Conservation (phyloP, 208 protist genomes). For the Trypanosomatidae sp. region DNA sequence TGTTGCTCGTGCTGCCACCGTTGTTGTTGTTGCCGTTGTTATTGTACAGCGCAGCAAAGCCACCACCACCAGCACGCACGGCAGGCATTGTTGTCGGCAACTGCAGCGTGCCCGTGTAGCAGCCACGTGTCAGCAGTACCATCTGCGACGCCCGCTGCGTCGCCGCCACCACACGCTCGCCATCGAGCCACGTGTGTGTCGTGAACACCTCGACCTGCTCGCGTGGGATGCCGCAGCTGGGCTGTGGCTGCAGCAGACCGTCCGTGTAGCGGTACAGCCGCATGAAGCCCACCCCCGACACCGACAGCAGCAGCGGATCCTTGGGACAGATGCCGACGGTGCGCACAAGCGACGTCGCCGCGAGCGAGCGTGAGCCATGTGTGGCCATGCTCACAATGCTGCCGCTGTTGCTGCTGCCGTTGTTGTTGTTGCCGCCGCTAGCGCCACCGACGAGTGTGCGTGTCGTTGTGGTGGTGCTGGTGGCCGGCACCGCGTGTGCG, state of each 20-base stretch:
- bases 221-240: constrained; percentile 21
- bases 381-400: neutral
- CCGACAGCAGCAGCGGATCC: constrained; percentile 79
- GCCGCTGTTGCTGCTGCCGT: neutral
- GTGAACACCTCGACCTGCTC: constrained; percentile 72
- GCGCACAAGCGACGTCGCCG: constrained; percentile 22
- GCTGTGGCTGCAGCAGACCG: constrained; percentile 62
- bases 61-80: too few relatives aligned
- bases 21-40: too few relatives aligned
- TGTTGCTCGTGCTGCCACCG: too few relatives aligned
- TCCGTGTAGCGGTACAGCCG: constrained; percentile 87
- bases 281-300: constrained; percentile 87
- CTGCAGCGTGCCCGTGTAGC: too few relatives aligned
- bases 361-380: neutral
- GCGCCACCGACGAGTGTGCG: too few relatives aligned
- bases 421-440: neutral
- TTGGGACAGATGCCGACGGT: constrained; percentile 70
- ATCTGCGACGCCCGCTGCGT: constrained; percentile 77
- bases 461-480: too few relatives aligned
- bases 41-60: too few relatives aligned
- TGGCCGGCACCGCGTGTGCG: too few relatives aligned
- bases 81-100: too few relatives aligned
- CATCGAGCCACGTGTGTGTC: constrained; percentile 84
- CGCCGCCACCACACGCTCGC: constrained; percentile 69
- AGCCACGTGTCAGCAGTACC: too few relatives aligned